Conservation (phyloP, 805 yeast genomes). For the Grigorovia transvaalensis region DNA sequence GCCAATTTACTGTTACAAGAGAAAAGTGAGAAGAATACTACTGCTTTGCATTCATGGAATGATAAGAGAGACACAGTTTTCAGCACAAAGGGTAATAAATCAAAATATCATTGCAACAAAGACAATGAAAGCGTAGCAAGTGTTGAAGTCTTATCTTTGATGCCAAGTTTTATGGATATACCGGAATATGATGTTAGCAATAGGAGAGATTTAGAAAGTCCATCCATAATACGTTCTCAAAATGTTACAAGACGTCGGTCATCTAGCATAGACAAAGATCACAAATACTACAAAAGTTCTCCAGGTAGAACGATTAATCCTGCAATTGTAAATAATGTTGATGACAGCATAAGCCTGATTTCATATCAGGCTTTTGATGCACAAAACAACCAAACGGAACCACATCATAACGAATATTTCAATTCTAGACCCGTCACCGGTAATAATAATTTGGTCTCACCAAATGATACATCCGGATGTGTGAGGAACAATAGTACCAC, state of each 20-base stretch:
- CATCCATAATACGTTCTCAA: not conserved
- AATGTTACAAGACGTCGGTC: conserved; percentile 8
- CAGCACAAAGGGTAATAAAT: not conserved
- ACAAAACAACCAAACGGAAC: not conserved
- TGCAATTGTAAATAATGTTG: conserved; percentile 9
- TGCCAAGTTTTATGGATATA: conserved; percentile 34
- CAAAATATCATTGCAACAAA: conserved; percentile 6
- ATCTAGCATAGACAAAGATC: conserved; percentile 14
- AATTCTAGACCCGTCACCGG: not conserved
- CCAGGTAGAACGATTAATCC: conserved; percentile 12
- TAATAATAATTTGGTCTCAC: not conserved
- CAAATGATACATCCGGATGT: not conserved
- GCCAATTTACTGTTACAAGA: conserved; percentile 13
- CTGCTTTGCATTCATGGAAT: not conserved
- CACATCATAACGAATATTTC: not conserved
- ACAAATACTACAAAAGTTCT: conserved; percentile 8
- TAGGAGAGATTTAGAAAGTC: not conserved
- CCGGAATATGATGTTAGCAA: conserved; percentile 13
- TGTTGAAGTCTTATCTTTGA: conserved; percentile 32
- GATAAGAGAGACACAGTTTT: not conserved
- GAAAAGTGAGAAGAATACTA: conserved; percentile 3
- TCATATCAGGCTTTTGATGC: not conserved
- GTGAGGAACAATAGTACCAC: not conserved
- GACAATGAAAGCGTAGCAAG: conserved; percentile 14
- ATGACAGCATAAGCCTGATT: conserved; percentile 9